phyloP scores from a whole-genome alignment of 306 rosid genomes.

The Vicia sativa region DNA sequence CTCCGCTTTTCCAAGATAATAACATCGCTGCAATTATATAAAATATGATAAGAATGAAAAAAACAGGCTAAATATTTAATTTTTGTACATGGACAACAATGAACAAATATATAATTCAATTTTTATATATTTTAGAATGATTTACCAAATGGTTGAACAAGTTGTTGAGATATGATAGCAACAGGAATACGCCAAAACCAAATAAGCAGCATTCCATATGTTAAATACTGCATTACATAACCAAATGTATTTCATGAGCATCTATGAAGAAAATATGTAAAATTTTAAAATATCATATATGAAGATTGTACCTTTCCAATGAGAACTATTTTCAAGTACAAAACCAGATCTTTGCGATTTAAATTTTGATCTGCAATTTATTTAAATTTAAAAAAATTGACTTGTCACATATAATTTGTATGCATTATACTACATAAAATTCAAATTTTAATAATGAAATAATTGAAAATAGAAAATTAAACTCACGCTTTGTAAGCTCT shows the following conservation, averaged over 20 bases:
- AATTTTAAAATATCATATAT: constrained; percentile 4
- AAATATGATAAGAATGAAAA: constrained; percentile 17
- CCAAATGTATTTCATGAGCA: not conserved
- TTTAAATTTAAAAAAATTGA: no score
- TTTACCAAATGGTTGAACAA: constrained; percentile 89
- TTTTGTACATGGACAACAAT: not conserved
- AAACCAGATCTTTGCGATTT: constrained; percentile 47
- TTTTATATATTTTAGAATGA: not conserved
- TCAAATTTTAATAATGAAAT: not conserved
- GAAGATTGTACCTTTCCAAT: constrained; percentile 55
- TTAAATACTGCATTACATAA: constrained; percentile 52
- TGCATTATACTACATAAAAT: not conserved
- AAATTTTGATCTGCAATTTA: constrained; percentile 59
- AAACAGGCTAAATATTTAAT: not conserved
- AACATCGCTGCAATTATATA: constrained; percentile 50
- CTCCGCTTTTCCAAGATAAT: constrained; percentile 71
- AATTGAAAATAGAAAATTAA: constrained; percentile 27
- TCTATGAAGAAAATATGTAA: not conserved
- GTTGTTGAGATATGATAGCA: constrained; percentile 68
- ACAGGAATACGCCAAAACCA: constrained; percentile 93
- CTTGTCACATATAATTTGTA: no score
- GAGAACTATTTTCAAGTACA: constrained; percentile 49
- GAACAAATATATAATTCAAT: not conserved
- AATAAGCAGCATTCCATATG: constrained; percentile 52
- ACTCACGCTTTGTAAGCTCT: constrained; percentile 76